Evolutionary conservation across 495 filamentous ascomycete genomes (phyloP).

Genomic region (Elasticomyces elasticus): DNA sequence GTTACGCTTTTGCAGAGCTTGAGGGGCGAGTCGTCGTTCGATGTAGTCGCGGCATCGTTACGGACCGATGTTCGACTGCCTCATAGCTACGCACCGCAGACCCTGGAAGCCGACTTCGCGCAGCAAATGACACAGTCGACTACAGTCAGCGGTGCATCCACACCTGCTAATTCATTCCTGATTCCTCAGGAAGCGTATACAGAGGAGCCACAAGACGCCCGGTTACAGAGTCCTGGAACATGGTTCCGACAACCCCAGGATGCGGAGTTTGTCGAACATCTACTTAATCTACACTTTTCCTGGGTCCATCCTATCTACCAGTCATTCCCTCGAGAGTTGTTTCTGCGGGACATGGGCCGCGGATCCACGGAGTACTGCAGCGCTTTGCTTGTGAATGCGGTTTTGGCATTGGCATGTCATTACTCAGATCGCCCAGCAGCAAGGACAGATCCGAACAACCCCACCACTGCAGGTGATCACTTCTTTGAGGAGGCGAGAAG

Average conservation of each 20-base stretch:
- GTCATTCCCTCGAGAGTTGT: slow-evolving; percentile 61
- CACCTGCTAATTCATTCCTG: neutral
- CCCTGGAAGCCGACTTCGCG: slow-evolving; percentile 19
- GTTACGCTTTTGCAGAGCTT: slow-evolving; percentile 37
- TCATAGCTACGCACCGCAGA: slow-evolving; percentile 15
- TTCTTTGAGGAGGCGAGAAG: slow-evolving; percentile 60
- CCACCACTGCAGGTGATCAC: slow-evolving; percentile 56
- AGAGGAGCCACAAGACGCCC: neutral
- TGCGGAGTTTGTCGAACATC: slow-evolving; percentile 46
- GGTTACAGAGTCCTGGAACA: neutral
- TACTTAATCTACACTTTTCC: slow-evolving; percentile 63
- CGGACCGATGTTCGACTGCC: slow-evolving; percentile 26
- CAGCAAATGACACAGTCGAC: slow-evolving; percentile 10
- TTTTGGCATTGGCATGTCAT: slow-evolving; percentile 62
- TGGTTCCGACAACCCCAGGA: slow-evolving; percentile 59
- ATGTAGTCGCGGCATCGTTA: slow-evolving; percentile 33
- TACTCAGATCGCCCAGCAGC: slow-evolving; percentile 59
- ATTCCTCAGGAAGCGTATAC: slow-evolving; percentile 3
- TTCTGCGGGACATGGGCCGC: slow-evolving; percentile 52
- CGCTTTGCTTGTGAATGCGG: slow-evolving; percentile 62
- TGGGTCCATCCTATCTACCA: slow-evolving; percentile 74
- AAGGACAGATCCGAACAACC: slow-evolving; percentile 49
- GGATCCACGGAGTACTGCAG: slow-evolving; percentile 56
- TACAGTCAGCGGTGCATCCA: neutral
- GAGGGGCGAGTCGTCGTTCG: slow-evolving; percentile 30